Conservation (phyloP, 139 green algal genomes). For the Zygnema cylindricum region DNA sequence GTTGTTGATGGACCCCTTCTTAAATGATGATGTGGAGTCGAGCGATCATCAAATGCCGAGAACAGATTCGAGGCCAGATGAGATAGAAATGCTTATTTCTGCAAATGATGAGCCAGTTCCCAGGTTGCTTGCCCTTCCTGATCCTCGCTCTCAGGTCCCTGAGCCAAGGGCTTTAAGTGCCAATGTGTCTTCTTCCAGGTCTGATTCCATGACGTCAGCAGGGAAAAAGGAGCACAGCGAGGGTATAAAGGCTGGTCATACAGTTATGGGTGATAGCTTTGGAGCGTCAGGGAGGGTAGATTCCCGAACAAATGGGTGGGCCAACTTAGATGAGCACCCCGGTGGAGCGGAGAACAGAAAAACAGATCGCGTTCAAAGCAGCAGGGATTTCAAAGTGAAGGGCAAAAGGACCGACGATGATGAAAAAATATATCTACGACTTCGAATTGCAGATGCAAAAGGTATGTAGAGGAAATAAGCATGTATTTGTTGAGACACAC, state of each 20-base stretch:
- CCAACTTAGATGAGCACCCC: not conserved
- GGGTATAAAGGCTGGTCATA: not conserved
- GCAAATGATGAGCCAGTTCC: slow-evolving; percentile 21
- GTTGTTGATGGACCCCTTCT: slow-evolving; percentile 92
- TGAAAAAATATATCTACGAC: slow-evolving; percentile 38
- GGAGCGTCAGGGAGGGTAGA: not conserved
- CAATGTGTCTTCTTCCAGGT: not conserved
- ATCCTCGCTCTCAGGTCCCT: slow-evolving; percentile 24
- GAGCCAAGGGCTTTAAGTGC: not conserved
- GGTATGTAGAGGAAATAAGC: no score
- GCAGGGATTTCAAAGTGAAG: slow-evolving; percentile 54
- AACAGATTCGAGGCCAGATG: not conserved
- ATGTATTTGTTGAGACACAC: no score
- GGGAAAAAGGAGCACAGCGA: not conserved
- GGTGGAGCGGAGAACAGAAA: not conserved
- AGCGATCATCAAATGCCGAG: slow-evolving; percentile 49
- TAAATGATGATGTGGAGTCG: slow-evolving; percentile 68
- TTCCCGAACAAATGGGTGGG: not conserved
- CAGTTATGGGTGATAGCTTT: not conserved
- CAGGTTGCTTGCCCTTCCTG: not conserved
- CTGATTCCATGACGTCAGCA: not conserved
- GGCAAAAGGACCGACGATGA: slow-evolving; percentile 51
- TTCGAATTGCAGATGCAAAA: slow-evolving; percentile 52
- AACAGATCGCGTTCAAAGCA: not conserved
- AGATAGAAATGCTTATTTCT: slow-evolving; percentile 4